Base-by-base conservation (phyloP, 2,329 filamentous ascomycete genomes). In the Ophiostoma sp. region DNA sequence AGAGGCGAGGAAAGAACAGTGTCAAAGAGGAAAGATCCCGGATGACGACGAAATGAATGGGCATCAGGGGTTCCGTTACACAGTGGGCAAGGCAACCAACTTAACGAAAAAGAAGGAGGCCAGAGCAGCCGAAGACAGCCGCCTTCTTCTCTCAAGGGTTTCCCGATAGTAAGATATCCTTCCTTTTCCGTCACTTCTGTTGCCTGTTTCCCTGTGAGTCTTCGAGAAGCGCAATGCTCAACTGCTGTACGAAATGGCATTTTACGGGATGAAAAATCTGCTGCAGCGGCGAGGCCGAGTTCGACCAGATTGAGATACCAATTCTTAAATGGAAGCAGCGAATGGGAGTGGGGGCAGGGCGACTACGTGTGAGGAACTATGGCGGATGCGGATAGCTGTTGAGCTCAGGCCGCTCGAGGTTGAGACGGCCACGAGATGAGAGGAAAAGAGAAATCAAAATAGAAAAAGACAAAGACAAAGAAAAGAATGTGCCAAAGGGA, bases 211-310 rank as follows among this genome's bases (percentile, higher is more conserved):
- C 7, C 49, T 16, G 14, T 38, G 52, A 38, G 18, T 58, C 52
- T 58, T 38, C 0, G 6, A 62, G 41, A 68, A 7, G n/a, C 40
- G 38, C 55, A 63, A 60, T 58, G 44, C 27, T 27, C 27, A 27
- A 27, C 27, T 27, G 27, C 27, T 27, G 27, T 27, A 27, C 27
- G 27, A 27, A 27, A 27, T 27, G 27, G 27, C 27, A 27, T 27
- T 27, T 27, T 1, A 27, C 27, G 2, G 27, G 27, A 27, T 27
- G 27, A 27, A 69, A 47, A 40, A 38, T 64, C 65, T 66, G 67
- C 64, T 69, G 67, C 67, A 66, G 65, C 67, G 67, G 67, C 64
- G 65, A 58, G 40, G 47, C 67, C 67, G 67, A 69, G 3, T 41
- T 66, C 36, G 65, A 9, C 40, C 60, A 9, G 14, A 63, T 63